phyloP scores from a whole-genome alignment of 192 early-diverging fungal genomes.

The Anaeromyces robustus region DNA sequence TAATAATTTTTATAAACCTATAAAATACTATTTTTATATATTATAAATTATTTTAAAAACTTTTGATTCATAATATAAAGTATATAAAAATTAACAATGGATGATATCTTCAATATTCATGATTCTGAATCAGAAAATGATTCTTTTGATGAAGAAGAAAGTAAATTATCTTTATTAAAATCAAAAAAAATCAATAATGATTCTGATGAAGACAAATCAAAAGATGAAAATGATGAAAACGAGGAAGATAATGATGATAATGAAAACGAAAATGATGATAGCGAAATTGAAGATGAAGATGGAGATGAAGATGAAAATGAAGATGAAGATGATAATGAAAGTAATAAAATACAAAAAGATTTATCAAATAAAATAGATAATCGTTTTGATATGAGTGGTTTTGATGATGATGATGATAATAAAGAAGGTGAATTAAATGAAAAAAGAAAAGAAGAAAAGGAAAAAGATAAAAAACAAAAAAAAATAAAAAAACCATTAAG shows the following conservation, averaged over 20 bases:
- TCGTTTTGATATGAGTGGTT: background rate
- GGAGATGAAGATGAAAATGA: constrained; percentile 11
- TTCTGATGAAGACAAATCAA: background rate
- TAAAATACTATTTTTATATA: too few relatives aligned
- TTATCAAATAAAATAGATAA: constrained; percentile 1
- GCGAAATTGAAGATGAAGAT: constrained; percentile 11
- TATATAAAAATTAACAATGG: background rate
- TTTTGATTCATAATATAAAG: too few relatives aligned
- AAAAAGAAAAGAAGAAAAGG: constrained; percentile 6
- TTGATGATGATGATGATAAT: background rate
- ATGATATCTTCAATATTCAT: background rate
- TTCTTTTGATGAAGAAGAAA: background rate
- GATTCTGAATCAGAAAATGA: background rate
- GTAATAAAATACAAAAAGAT: constrained; percentile 6
- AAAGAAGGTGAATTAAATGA: constrained; percentile 3
- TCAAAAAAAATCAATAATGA: background rate
- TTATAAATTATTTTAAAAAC: too few relatives aligned
- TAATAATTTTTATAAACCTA: too few relatives aligned
- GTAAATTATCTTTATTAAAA: constrained; percentile 3
- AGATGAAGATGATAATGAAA: constrained; percentile 9
- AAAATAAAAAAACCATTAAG: constrained; percentile 24
- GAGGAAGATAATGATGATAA: constrained; percentile 6
- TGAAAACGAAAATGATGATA: too few relatives aligned
- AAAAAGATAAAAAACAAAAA: background rate
- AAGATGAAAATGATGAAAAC: constrained; percentile 5